Percentiles rank a stretch among this genome's conserved stretches.
Conservation (phyloP, 495 filamentous ascomycete genomes). For the Tuber calosporum region DNA sequence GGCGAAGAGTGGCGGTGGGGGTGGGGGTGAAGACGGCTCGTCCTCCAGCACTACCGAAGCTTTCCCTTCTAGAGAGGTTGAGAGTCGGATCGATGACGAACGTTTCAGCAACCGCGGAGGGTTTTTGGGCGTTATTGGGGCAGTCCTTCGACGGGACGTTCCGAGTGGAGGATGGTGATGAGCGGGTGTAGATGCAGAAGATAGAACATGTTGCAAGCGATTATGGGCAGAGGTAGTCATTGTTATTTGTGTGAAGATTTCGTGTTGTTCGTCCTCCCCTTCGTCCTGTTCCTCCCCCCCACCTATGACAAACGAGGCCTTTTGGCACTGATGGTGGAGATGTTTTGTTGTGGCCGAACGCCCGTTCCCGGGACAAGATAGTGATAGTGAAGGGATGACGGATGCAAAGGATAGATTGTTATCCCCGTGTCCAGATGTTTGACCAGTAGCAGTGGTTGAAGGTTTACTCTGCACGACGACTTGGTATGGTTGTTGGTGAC, state of each 20-base stretch:
- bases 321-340: neutral
- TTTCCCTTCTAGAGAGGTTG: constrained; percentile 40
- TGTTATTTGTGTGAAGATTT: constrained; percentile 8
- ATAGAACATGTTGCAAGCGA: constrained; percentile 37
- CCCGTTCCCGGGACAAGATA: neutral
- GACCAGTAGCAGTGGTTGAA: neutral
- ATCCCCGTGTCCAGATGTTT: neutral
- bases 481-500: neutral
- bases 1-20: constrained; percentile 14
- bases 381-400: neutral
- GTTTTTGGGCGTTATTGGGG: constrained; percentile 23
- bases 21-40: constrained; percentile 17
- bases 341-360: neutral
- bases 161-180: neutral
- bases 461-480: neutral
- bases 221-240: constrained; percentile 39
- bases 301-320: neutral
- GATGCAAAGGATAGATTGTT: neutral
- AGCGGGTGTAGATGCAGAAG: constrained; percentile 13
- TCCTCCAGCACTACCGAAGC: constrained; percentile 39
- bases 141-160: constrained; percentile 25
- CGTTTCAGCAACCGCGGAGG: constrained; percentile 34
- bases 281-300: constrained; percentile 2
- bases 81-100: constrained; percentile 37
- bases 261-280: constrained; percentile 5